phyloP scores from a whole-genome alignment of 2,329 filamentous ascomycete species.

The Didymella arachidicola region DNA sequence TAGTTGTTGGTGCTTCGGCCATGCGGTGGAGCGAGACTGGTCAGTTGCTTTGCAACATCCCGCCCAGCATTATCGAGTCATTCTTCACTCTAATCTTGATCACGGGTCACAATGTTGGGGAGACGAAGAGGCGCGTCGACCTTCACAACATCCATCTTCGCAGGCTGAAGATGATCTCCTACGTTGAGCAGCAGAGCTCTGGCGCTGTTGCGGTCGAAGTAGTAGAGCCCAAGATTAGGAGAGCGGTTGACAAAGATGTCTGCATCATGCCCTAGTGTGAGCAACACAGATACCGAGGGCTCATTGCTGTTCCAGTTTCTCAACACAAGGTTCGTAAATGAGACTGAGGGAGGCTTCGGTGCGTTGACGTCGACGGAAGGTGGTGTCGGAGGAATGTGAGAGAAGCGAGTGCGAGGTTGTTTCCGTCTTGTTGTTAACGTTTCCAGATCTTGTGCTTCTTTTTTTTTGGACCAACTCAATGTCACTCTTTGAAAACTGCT shows the following conservation, averaged over 20 bases:
- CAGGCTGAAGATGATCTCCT: constrained; percentile 9
- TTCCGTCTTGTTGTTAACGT: too few relatives aligned
- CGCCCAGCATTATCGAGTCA: constrained; percentile 13
- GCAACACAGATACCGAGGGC: too few relatives aligned
- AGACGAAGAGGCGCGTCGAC: constrained; percentile 12
- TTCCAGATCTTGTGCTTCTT: too few relatives aligned
- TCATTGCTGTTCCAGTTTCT: too few relatives aligned
- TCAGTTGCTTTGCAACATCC: constrained; percentile 16
- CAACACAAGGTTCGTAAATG: too few relatives aligned
- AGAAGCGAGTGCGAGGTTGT: too few relatives aligned
- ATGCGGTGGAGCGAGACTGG: constrained; percentile 15
- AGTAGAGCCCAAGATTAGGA: not conserved
- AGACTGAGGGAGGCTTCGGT: too few relatives aligned
- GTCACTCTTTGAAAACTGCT: too few relatives aligned
- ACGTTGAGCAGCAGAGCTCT: constrained; percentile 1
- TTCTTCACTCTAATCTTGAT: constrained; percentile 16
- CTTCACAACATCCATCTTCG: constrained; percentile 5
- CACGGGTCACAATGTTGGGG: constrained; percentile 13
- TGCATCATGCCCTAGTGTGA: not conserved
- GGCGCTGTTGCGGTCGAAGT: not conserved
- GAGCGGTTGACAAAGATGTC: not conserved
- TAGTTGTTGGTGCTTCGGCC: constrained; percentile 9
- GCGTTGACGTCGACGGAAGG: too few relatives aligned
- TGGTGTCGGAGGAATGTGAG: too few relatives aligned
- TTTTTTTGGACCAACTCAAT: too few relatives aligned